Evolutionary conservation across 2,329 filamentous ascomycete species (phyloP).

Genomic region (Aureobasidium vineae): DNA sequence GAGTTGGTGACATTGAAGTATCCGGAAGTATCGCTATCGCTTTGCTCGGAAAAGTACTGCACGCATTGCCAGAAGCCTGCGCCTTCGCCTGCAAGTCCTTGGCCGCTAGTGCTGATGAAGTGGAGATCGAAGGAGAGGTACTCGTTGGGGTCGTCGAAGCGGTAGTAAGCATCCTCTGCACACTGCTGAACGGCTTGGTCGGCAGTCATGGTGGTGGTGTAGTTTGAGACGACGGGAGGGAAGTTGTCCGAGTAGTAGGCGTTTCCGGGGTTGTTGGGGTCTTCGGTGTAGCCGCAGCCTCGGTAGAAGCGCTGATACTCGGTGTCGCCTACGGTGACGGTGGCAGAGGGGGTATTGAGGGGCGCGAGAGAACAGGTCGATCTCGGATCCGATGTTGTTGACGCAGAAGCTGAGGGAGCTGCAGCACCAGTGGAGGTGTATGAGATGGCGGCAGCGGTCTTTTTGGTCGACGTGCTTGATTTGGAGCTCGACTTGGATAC

Average conservation of each 20-base stretch:
- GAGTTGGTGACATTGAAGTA: constrained; percentile 12
- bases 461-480: not conserved
- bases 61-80: constrained; percentile 13
- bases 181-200: constrained; percentile 2
- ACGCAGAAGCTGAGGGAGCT: not conserved
- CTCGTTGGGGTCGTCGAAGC: constrained; percentile 7
- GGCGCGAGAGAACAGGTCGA: not conserved
- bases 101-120: constrained; percentile 9
- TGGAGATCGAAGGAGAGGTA: constrained; percentile 23
- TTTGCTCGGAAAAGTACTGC: constrained; percentile 22
- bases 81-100: constrained; percentile 11
- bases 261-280: constrained; percentile 13
- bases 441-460: not conserved
- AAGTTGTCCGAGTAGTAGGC: constrained; percentile 22
- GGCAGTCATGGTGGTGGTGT: not conserved
- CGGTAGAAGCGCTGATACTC: constrained; percentile 17
- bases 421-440: not conserved
- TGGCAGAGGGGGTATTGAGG: not conserved
- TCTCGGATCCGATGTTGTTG: not conserved
- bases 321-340: constrained; percentile 3
- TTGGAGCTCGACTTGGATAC: not conserved
- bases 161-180: constrained; percentile 10
- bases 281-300: constrained; percentile 18
- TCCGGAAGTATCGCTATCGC: constrained; percentile 3
- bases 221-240: not conserved